These are phyloP conservation scores for Magnaporthiopsis incrustans DNA, from an alignment of 2,329 filamentous ascomycete genomes.

Conservation along the genomic window DNA sequence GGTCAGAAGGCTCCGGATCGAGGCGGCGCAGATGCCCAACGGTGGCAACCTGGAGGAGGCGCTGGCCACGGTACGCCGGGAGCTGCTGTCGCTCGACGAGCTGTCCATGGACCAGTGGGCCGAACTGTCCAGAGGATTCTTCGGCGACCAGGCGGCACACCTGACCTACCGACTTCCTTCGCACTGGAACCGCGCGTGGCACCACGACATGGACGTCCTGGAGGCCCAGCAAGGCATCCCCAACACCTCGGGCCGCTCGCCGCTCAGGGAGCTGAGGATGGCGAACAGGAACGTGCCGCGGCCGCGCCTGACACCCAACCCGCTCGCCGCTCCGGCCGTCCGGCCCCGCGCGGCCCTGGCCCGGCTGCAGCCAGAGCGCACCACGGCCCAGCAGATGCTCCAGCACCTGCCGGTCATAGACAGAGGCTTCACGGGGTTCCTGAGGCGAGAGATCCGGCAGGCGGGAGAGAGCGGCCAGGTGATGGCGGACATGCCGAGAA, in stretches of 20 bases:
- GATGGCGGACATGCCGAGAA: no score
- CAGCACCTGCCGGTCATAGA: not conserved
- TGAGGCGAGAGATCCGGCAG: not conserved
- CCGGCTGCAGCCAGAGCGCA: not conserved
- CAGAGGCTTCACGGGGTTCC: not conserved
- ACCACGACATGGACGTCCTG: not conserved
- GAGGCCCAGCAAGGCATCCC: not conserved
- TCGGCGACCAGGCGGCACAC: not conserved
- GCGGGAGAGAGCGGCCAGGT: no score
- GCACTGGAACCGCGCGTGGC: not conserved
- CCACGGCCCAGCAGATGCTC: not conserved
- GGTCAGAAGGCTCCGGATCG: not conserved
- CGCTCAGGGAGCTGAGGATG: not conserved
- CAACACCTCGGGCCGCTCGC: not conserved
- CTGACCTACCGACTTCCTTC: not conserved
- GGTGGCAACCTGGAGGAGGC: not conserved
- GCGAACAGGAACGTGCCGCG: not conserved
- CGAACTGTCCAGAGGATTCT: not conserved
- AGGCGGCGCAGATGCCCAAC: not conserved
- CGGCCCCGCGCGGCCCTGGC: no score
- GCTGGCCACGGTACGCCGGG: not conserved
- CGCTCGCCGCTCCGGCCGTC: no score
- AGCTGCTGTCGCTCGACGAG: no score
- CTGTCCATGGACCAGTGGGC: no score
- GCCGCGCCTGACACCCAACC: no score